Conservation (phyloP, 768 basidiomycete species). For the Rhodotorula graminis region DNA sequence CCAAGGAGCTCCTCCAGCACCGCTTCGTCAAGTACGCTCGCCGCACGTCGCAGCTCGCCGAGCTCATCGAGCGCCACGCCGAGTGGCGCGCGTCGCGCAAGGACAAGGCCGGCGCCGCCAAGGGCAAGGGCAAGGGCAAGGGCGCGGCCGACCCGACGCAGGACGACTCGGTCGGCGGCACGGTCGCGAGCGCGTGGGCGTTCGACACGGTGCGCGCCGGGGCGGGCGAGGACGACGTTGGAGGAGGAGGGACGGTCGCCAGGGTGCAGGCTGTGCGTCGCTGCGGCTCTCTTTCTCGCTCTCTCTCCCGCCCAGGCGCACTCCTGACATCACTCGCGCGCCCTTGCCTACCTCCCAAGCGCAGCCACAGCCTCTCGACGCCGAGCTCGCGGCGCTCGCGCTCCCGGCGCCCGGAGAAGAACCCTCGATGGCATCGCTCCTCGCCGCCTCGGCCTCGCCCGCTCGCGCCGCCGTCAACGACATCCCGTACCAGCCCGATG, state of each 20-base stretch:
- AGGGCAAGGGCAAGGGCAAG: slow-evolving; percentile 21
- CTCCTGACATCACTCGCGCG: too few species aligned
- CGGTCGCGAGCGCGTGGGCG: slow-evolving; percentile 89
- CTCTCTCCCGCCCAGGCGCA: not conserved
- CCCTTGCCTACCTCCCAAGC: not conserved
- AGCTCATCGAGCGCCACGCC: slow-evolving; percentile 81
- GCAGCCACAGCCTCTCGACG: slow-evolving; percentile 25
- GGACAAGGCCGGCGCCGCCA: slow-evolving; percentile 43
- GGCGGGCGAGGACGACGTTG: slow-evolving; percentile 24
- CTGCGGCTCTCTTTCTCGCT: too few species aligned
- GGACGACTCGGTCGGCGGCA: slow-evolving; percentile 48
- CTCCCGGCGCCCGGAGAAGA: not conserved
- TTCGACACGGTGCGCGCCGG: slow-evolving; percentile 73
- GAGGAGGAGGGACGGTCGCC: slow-evolving; percentile 2
- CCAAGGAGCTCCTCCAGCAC: slow-evolving; percentile 88
- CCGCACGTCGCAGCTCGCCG: slow-evolving; percentile 74
- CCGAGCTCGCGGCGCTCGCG: slow-evolving; percentile 28
- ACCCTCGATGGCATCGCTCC: slow-evolving; percentile 26
- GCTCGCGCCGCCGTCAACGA: slow-evolving; percentile 3
- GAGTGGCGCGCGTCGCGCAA: slow-evolving; percentile 59
- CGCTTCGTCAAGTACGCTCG: slow-evolving; percentile 81
- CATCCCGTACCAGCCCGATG: slow-evolving; percentile 6
- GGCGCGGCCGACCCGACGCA: not conserved
- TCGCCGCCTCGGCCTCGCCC: slow-evolving; percentile 9
- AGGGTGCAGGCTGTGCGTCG: slow-evolving; percentile 8